Percentiles rank a stretch among this genome's conserved stretches.
Evolutionary conservation across 257 asterid genomes (phyloP).

Genomic region (Fraxinus americana): DNA sequence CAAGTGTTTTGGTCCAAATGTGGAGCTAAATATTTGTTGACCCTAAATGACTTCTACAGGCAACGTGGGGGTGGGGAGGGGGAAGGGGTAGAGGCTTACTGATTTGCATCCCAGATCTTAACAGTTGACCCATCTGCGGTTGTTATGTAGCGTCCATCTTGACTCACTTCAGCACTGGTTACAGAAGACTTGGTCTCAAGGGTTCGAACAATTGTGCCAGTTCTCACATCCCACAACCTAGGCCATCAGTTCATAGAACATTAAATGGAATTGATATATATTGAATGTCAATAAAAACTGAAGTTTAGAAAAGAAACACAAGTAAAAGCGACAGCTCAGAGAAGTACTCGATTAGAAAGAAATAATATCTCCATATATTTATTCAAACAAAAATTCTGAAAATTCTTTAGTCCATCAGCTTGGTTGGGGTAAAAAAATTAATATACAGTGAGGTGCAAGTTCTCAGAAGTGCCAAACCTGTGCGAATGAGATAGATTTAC

Average conservation of each 20-base stretch:
- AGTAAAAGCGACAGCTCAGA: neutral
- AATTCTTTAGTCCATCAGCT: neutral
- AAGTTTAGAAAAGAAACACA: neutral
- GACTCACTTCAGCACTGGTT: constrained; percentile 97
- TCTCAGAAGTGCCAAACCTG: neutral
- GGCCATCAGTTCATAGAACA: constrained; percentile 16
- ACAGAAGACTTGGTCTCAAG: constrained; percentile 86
- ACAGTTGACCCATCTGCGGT: constrained; percentile 87
- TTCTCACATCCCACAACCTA: constrained; percentile 97
- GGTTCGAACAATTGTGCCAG: constrained; percentile 77
- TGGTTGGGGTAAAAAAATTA: neutral
- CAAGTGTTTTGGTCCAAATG: neutral
- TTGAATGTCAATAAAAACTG: neutral
- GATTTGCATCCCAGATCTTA: constrained; percentile 97
- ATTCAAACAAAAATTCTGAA: neutral
- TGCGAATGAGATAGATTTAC: neutral
- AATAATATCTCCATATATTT: neutral
- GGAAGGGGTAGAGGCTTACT: constrained; percentile 44
- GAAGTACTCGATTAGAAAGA: neutral
- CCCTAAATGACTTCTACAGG: neutral
- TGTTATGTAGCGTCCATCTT: constrained; percentile 87
- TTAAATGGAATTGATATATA: neutral
- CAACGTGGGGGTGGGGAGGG: neutral
- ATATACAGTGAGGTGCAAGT: neutral
- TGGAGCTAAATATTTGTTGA: neutral